A percentile compares a stretch with the other conserved stretches of the same genome.
Conservation (phyloP, 208 protist species). For the Leishmania guyanensis region DNA sequence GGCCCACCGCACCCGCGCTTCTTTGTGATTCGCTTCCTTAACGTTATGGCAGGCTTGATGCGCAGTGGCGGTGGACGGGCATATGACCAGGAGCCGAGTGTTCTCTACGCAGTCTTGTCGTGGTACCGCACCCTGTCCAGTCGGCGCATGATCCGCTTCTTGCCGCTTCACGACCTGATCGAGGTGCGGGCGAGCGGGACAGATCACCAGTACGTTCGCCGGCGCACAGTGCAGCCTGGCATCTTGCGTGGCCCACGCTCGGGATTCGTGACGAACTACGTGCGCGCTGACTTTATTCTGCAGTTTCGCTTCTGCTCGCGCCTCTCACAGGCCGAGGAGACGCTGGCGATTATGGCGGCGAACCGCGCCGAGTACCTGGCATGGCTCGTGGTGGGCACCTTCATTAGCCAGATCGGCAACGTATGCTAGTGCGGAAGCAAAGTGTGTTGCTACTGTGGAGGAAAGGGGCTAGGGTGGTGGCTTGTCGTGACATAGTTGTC, state of each 20-base stretch:
- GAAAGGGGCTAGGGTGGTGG: background rate
- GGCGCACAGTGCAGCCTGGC: constrained; percentile 40
- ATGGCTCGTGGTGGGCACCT: constrained; percentile 70
- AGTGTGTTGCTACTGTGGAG: background rate
- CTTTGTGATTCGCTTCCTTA: constrained; percentile 67
- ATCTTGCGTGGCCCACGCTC: constrained; percentile 40
- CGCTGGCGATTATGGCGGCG: constrained; percentile 49
- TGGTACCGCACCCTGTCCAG: constrained; percentile 49
- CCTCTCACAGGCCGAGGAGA: constrained; percentile 46
- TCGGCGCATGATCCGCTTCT: constrained; percentile 56
- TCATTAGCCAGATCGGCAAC: constrained; percentile 50
- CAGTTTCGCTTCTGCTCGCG: constrained; percentile 57
- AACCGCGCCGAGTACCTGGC: constrained; percentile 55
- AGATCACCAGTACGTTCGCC: constrained; percentile 50
- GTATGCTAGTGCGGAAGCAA: background rate
- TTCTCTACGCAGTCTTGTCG: constrained; percentile 46
- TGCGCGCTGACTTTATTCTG: constrained; percentile 52
- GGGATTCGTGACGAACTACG: constrained; percentile 41
- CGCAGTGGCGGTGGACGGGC: background rate
- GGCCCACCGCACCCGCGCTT: constrained; percentile 63
- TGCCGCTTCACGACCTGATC: constrained; percentile 57
- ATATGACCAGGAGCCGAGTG: background rate
- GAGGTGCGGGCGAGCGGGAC: constrained; percentile 43
- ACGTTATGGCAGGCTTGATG: constrained; percentile 15
- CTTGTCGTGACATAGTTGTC: background rate